Percentiles rank a stretch among this genome's conserved stretches.
Evolutionary conservation across 1,139 yeast species (phyloP).

Genomic region (Blastobotrys petasosporus): DNA sequence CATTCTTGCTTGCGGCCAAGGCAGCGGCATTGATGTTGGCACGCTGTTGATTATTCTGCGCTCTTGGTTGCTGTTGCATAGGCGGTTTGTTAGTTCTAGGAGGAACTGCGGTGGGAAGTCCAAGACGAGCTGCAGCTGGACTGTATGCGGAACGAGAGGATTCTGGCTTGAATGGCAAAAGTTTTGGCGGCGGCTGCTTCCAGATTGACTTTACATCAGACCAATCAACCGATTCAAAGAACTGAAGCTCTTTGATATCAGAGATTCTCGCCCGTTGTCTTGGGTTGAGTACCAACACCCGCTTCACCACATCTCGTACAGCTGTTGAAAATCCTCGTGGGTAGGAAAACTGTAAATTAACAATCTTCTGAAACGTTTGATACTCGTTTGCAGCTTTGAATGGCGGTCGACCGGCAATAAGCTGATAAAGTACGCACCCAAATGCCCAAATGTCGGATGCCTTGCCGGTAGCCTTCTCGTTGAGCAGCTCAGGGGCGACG

Average conservation of each 20-base stretch:
- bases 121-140: constrained; percentile 4
- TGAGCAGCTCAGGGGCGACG: constrained; percentile 89
- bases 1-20: constrained; percentile 7
- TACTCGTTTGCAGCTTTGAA: constrained; percentile 95
- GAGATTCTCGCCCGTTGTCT: constrained; percentile 55
- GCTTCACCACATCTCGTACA: constrained; percentile 64
- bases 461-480: constrained; percentile 77
- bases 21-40: constrained; percentile 6
- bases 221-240: constrained; percentile 68
- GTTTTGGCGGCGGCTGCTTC: constrained; percentile 64
- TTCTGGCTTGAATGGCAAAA: constrained; percentile 61
- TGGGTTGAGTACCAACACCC: constrained; percentile 61
- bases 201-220: constrained; percentile 58
- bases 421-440: constrained; percentile 88
- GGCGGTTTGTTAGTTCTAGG: constrained; percentile 10
- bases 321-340: constrained; percentile 73
- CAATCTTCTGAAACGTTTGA: constrained; percentile 87
- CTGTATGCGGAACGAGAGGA: constrained; percentile 14
- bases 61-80: constrained; percentile 13
- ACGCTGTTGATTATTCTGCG: constrained; percentile 22
- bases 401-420: constrained; percentile 93
- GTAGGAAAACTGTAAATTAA: constrained; percentile 73
- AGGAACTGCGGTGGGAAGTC: constrained; percentile 4
- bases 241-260: constrained; percentile 66
- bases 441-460: constrained; percentile 94